These are phyloP conservation scores for Verruconis gallopava DNA, from an alignment of 2,329 filamentous ascomycete species.

Conservation along the genomic window DNA sequence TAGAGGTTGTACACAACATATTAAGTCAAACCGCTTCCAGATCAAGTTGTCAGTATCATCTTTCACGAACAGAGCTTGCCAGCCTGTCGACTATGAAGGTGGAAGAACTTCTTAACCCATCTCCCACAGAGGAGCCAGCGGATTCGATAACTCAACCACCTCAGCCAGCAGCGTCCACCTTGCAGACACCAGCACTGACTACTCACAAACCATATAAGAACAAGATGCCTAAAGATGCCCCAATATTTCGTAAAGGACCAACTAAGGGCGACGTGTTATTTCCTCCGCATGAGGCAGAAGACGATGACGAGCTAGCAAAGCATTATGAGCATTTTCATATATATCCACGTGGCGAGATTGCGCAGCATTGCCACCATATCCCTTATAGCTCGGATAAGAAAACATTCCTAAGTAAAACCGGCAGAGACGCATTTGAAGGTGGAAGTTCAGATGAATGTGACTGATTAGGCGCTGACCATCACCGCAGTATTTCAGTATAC, in stretches of 20 bases:
- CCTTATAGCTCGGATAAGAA: constrained; percentile 95
- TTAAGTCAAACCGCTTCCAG: too few relatives aligned
- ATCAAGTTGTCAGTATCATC: not conserved
- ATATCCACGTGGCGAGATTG: constrained; percentile 49
- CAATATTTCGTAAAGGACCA: constrained; percentile 47
- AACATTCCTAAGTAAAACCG: constrained; percentile 73
- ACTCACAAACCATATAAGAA: constrained; percentile 24
- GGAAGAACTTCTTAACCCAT: constrained; percentile 9
- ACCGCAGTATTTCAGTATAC: constrained; percentile 70
- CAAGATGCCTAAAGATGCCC: constrained; percentile 53
- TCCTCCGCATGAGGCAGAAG: constrained; percentile 52
- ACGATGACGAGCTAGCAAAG: constrained; percentile 40
- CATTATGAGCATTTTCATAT: constrained; percentile 54
- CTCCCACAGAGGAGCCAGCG: not conserved
- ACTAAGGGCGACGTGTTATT: constrained; percentile 59
- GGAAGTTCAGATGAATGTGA: constrained; percentile 17
- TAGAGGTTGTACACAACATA: too few relatives aligned
- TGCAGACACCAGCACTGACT: constrained; percentile 2
- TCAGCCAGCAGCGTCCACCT: not conserved
- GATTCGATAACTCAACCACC: not conserved
- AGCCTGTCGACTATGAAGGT: constrained; percentile 6
- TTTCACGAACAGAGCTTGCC: not conserved
- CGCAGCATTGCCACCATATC: constrained; percentile 49
- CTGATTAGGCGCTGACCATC: constrained; percentile 12
- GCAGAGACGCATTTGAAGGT: constrained; percentile 83